Evolutionary conservation across 768 basidiomycete genomes (phyloP).

Genomic region (Leccinum olivaceopallidum): DNA sequence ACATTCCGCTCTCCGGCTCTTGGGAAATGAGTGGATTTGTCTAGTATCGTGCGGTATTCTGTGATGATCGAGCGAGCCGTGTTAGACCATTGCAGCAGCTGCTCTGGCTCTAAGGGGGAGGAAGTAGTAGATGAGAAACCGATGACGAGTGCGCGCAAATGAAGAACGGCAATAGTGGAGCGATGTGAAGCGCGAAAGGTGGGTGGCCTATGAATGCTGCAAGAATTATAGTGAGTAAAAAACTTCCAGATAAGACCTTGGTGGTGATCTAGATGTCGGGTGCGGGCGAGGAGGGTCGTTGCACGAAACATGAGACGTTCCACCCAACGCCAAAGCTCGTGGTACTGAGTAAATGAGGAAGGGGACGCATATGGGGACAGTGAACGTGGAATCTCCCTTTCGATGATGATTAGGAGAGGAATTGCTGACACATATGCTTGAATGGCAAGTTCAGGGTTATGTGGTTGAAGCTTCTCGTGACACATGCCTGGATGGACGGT

Average conservation of each 20-base stretch:
- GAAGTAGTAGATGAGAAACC: conserved; percentile 35
- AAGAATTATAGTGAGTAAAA: conserved; percentile 59
- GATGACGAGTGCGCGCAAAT: conserved; percentile 71
- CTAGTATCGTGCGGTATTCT: conserved; percentile 70
- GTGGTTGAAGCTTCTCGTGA: conserved; percentile 57
- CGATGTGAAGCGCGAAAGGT: conserved; percentile 78
- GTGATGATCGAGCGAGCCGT: conserved; percentile 66
- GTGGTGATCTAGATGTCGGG: conserved; percentile 36
- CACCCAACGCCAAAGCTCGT: conserved; percentile 86
- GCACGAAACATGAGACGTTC: conserved; percentile 85
- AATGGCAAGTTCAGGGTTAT: conserved; percentile 52
- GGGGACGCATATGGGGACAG: conserved; percentile 25
- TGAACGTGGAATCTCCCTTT: conserved; percentile 45
- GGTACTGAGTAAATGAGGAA: conserved; percentile 63
- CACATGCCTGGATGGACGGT: conserved; percentile 61
- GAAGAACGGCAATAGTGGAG: conserved; percentile 64
- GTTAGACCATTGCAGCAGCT: conserved; percentile 57
- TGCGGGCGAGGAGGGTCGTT: conserved; percentile 60
- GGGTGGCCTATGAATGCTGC: conserved; percentile 73
- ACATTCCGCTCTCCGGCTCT: conserved; percentile 75
- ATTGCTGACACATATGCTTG: conserved; percentile 54
- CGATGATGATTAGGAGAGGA: conserved; percentile 52
- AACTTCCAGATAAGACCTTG: conserved; percentile 58
- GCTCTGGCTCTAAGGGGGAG: conserved; percentile 24
- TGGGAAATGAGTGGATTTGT: conserved; percentile 73